phyloP scores from a whole-genome alignment of 768 basidiomycete genomes.

The Lactarius trivialis region DNA sequence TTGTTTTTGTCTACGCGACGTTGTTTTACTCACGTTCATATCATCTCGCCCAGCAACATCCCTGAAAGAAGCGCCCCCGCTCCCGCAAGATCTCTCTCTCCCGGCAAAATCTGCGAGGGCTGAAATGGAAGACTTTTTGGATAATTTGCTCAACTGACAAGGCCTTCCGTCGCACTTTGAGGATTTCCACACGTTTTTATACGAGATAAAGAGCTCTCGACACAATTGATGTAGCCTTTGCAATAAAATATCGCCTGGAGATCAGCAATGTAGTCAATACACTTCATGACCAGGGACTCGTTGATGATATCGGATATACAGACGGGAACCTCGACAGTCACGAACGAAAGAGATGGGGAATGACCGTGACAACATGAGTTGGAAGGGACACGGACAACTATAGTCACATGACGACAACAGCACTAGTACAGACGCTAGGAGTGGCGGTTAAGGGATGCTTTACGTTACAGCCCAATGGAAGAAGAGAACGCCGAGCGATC shows the following conservation, averaged over 20 bases:
- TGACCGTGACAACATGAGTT: neutral
- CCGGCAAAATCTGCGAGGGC: constrained; percentile 40
- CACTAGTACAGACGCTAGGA: neutral
- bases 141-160: constrained; percentile 49
- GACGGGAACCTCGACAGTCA: neutral
- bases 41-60: constrained; percentile 27
- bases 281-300: neutral
- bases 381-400: neutral
- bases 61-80: constrained; percentile 45
- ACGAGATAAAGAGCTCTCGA: no score
- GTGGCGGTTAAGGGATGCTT: neutral
- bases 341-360: neutral
- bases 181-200: neutral
- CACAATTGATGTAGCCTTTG: neutral
- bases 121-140: constrained; percentile 67
- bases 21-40: neutral
- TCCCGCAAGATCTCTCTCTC: constrained; percentile 36
- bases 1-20: neutral
- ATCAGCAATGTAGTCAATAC: neutral
- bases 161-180: neutral
- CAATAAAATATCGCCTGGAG: neutral
- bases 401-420: neutral
- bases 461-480: neutral
- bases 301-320: neutral
- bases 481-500: neutral